Base-by-base conservation (phyloP, 257 asterid species). In the Fraxinus americana region DNA sequence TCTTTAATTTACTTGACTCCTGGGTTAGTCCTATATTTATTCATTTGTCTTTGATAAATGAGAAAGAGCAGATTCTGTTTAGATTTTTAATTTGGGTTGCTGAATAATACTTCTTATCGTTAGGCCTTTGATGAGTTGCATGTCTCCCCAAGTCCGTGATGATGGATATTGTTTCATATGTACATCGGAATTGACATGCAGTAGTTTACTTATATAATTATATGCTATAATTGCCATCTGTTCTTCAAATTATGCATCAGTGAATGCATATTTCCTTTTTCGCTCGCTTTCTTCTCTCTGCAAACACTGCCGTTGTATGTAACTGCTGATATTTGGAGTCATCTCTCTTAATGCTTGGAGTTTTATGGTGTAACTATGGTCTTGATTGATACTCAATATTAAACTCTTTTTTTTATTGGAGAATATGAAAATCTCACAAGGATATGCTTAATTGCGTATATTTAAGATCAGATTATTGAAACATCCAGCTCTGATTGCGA, bases 51-150 rank as follows among this genome's bases (percentile, higher is more conserved):
- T 78, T 82, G 81, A 82, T 88, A 75, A 81, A 75, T 87, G 82
- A 80, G 78, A 72, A 71, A 81, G 83, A 75, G 86, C 84, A 78
- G 81, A 83, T 74, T 81, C 85, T 80, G 86, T 81, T 84, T 88
- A 86, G 89, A 71, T 74, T 78, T 83, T 86, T 73, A 78, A 80
- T 73, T 78, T 69, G 29, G 86, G 83, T 83, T 85, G 89, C 84
- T 73, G 86, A 91, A 91, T 91, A 89, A 87, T 72, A 83, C 84
- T 82, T 84, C 70, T 72, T 83, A 73, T 80, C 75, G 76, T 45
- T 70, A 67, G 69, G 81, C 77, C 85, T 79, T 74, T 78, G 85
- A 73, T 82, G 83, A 81, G 77, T 73, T 79, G 82, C 82, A 78
- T 79, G 79, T 83, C 77, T 83, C 84, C 78, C 76, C 75, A 75